Evolutionary conservation across 2,329 filamentous ascomycete genomes (phyloP).

Genomic region (Hymenoscyphus infarciens): DNA sequence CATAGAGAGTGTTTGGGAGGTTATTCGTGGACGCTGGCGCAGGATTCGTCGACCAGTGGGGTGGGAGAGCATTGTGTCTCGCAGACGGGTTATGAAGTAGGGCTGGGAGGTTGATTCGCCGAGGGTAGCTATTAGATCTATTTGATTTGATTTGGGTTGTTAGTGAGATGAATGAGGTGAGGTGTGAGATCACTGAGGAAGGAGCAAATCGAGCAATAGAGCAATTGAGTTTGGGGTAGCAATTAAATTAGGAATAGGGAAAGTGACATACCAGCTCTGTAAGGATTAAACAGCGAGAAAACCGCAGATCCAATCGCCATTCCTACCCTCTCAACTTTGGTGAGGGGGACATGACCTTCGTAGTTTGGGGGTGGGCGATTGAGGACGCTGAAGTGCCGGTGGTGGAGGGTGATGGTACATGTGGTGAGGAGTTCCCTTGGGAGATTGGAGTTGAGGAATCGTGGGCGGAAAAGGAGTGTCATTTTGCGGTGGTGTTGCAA

Average conservation of each 20-base stretch:
- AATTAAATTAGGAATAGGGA: neutral
- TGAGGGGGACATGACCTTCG: slow-evolving; percentile 88
- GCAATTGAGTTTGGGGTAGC: neutral
- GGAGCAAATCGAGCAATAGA: too few relatives aligned
- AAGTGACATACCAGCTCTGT: slow-evolving; percentile 62
- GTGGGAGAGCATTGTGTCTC: slow-evolving; percentile 81
- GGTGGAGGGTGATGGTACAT: slow-evolving; percentile 6
- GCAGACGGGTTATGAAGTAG: slow-evolving; percentile 87
- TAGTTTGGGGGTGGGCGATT: slow-evolving; percentile 64
- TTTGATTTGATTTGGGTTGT: neutral
- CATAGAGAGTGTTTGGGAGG: slow-evolving; percentile 64
- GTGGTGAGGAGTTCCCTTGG: slow-evolving; percentile 8
- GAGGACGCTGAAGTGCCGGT: slow-evolving; percentile 10
- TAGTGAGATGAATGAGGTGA: neutral
- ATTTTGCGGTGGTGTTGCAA: neutral
- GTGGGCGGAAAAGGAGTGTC: slow-evolving; percentile 4
- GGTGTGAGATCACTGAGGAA: too few relatives aligned
- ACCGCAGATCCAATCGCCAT: slow-evolving; percentile 65
- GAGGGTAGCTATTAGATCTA: slow-evolving; percentile 90
- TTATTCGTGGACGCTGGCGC: slow-evolving; percentile 83
- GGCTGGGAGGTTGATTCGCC: slow-evolving; percentile 92
- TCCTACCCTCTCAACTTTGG: slow-evolving; percentile 67
- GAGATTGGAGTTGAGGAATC: slow-evolving; percentile 6
- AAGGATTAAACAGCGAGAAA: slow-evolving; percentile 67
- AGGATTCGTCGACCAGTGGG: slow-evolving; percentile 88